A percentile compares a stretch with the other conserved stretches of the same genome.
Conservation (phyloP, 2,329 filamentous ascomycete species). For the Fusarium liriodendri region DNA sequence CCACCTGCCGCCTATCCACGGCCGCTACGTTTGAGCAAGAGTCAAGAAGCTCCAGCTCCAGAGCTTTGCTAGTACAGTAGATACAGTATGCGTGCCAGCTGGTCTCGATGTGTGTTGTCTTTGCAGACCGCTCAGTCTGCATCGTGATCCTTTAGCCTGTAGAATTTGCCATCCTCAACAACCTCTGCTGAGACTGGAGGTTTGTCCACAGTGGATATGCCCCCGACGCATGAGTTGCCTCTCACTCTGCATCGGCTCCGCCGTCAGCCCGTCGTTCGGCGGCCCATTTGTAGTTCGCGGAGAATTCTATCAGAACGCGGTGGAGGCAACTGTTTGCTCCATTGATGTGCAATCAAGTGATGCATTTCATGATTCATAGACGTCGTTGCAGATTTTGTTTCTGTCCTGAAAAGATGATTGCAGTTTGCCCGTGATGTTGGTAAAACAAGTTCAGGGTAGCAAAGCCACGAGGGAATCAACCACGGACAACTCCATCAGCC, state of each 20-base stretch:
- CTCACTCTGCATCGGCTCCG: constrained; percentile 14
- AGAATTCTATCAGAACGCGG: constrained; percentile 14
- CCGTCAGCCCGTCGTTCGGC: constrained; percentile 11
- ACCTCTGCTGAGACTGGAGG: not conserved
- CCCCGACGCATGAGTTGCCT: constrained; percentile 11
- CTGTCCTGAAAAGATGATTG: constrained; percentile 2
- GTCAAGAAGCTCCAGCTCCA: not conserved
- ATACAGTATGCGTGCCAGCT: not conserved
- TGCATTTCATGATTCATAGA: constrained; percentile 25
- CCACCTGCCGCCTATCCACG: constrained; percentile 15
- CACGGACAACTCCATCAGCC: not conserved
- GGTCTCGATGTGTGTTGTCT: not conserved
- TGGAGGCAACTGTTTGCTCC: constrained; percentile 9
- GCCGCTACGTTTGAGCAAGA: constrained; percentile 10
- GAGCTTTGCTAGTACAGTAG: not conserved
- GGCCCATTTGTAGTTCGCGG: not conserved
- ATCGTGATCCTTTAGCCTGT: not conserved
- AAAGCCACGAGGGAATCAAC: not conserved
- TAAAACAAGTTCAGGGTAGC: constrained; percentile 24
- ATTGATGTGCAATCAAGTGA: not conserved
- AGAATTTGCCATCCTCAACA: not conserved
- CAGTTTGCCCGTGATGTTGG: not conserved
- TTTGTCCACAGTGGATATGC: constrained; percentile 34
- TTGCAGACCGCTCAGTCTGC: not conserved
- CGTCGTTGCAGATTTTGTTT: not conserved